Conservation (phyloP, 345 rosid species). For the Salix purpurea region DNA sequence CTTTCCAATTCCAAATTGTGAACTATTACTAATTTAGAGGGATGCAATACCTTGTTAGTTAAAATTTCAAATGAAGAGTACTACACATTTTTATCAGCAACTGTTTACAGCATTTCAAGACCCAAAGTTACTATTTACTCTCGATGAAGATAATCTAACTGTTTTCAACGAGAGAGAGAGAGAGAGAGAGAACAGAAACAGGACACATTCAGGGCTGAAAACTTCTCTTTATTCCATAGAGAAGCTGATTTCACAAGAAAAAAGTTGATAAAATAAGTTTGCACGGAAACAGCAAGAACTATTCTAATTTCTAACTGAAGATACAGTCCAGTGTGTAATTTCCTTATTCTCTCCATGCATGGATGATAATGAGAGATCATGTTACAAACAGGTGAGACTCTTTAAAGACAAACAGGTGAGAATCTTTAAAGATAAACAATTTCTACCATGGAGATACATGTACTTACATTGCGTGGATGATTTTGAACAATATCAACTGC, state of each 20-base stretch:
- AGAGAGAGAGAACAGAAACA: background rate
- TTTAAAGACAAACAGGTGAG: background rate
- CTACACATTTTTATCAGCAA: background rate
- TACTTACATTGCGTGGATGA: constrained; percentile 56
- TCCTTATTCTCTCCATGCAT: background rate
- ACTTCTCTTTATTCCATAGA: background rate
- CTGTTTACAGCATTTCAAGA: background rate
- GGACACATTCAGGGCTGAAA: background rate
- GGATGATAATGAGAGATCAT: background rate
- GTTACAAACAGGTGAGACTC: background rate
- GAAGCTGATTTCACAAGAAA: background rate
- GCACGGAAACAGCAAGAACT: background rate
- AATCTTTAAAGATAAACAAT: background rate
- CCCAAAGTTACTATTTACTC: background rate
- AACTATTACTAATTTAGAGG: background rate
- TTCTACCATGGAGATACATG: background rate
- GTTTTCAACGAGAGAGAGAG: background rate
- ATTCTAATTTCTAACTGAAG: background rate
- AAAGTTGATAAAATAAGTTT: background rate
- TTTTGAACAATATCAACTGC: constrained; percentile 72
- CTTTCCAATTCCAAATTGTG: background rate
- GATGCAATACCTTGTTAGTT: background rate
- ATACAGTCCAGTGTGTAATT: background rate
- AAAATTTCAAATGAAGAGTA: background rate
- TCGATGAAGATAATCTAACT: background rate